These are phyloP conservation scores for Rosa chinensis DNA, from an alignment of 306 rosid species.

Conservation along the genomic window DNA sequence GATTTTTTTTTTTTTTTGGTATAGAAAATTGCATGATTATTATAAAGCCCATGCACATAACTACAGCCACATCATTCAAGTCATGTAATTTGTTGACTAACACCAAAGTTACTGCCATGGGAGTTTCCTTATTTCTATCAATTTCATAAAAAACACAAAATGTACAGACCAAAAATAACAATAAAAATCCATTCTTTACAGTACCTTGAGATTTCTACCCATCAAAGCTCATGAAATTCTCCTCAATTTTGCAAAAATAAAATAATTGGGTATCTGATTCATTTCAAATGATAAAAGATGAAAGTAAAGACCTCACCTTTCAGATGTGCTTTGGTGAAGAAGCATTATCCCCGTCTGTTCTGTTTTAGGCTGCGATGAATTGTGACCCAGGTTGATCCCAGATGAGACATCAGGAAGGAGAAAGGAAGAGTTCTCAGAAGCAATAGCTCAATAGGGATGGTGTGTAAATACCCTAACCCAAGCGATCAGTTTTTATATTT, in stretches of 20 bases:
- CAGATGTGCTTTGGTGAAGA: not conserved
- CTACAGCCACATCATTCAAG: not conserved
- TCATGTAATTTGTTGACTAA: not conserved
- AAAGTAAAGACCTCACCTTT: not conserved
- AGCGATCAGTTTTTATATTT: not conserved
- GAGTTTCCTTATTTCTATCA: not conserved
- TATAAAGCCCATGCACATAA: not conserved
- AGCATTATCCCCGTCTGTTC: not conserved
- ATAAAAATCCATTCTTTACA: not conserved
- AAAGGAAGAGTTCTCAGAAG: not conserved
- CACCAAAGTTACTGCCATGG: not conserved
- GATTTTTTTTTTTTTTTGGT: too few species aligned
- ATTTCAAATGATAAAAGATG: not conserved
- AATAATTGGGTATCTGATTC: not conserved
- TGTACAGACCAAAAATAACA: not conserved
- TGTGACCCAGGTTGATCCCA: constrained; percentile 9
- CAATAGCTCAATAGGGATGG: not conserved
- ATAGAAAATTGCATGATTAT: not conserved
- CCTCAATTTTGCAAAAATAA: not conserved
- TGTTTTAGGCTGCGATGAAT: not conserved
- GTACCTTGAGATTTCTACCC: not conserved
- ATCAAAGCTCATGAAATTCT: not conserved
- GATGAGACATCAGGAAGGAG: not conserved
- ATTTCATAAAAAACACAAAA: not conserved
- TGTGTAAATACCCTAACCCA: not conserved